phyloP scores from a whole-genome alignment of 176 grass and related monocot genomes.

The Raddia guianensis region DNA sequence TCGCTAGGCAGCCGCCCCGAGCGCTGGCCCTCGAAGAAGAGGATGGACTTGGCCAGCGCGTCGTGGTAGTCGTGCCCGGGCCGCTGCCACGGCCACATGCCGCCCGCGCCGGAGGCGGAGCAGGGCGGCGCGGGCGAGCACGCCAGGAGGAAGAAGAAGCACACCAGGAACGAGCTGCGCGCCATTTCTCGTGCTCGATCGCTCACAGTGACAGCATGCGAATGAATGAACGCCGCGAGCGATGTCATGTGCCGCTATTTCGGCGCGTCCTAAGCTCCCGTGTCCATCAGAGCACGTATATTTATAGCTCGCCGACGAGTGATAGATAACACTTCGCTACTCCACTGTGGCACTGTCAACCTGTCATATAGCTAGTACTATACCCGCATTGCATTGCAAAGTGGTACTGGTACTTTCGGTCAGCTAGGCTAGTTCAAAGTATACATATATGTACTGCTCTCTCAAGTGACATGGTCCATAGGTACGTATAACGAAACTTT shows the following conservation, averaged over 20 bases:
- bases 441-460: too few relatives aligned
- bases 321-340: slow-evolving; percentile 15
- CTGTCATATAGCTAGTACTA: neutral
- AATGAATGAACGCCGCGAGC: neutral
- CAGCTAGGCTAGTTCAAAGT: too few relatives aligned
- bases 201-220: slow-evolving; percentile 22
- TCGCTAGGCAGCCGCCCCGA: slow-evolving; percentile 61
- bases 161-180: slow-evolving; percentile 13
- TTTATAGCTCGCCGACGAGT: slow-evolving; percentile 41
- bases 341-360: slow-evolving; percentile 8
- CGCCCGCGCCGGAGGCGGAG: slow-evolving; percentile 28
- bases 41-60: slow-evolving; percentile 80
- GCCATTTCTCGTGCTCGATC: slow-evolving; percentile 38
- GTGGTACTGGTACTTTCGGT: neutral
- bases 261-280: slow-evolving; percentile 2
- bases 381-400: neutral
- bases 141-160: slow-evolving; percentile 2
- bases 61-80: slow-evolving; percentile 66
- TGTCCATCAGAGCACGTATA: neutral
- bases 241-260: neutral
- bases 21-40: slow-evolving; percentile 93
- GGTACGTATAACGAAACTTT: too few relatives aligned
- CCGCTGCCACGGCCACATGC: neutral
- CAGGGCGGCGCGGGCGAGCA: slow-evolving; percentile 24
- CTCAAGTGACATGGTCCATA: too few relatives aligned